Evolutionary conservation across 164 flowering plant genomes (phyloP).

Genomic region (Nymphaea thermarum): DNA sequence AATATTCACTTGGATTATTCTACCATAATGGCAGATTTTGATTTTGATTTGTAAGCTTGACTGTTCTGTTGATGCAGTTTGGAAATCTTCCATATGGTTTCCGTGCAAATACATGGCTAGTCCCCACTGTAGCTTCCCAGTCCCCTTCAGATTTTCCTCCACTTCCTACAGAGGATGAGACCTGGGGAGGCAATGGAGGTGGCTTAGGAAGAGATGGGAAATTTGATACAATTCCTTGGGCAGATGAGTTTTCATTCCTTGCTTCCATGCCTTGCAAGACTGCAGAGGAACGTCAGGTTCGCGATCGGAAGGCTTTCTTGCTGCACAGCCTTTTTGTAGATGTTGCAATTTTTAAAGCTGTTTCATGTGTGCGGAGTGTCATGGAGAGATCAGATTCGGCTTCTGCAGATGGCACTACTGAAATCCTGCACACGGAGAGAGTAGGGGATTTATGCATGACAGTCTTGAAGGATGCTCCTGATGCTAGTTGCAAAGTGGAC

Average conservation of each 20-base stretch:
- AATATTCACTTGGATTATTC: no score
- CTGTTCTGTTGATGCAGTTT: conserved; percentile 46
- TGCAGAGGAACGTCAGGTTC: conserved; percentile 80
- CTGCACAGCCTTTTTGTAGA: conserved; percentile 92
- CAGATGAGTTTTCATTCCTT: conserved; percentile 53
- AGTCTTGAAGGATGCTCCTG: conserved; percentile 53
- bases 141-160: conserved; percentile 58
- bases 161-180: conserved; percentile 84
- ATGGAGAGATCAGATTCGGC: conserved; percentile 24
- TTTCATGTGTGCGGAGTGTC: conserved; percentile 47
- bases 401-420: conserved; percentile 8
- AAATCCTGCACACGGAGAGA: conserved; percentile 29
- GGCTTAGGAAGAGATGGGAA: conserved; percentile 86
- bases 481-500: conserved; percentile 83
- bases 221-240: conserved; percentile 74
- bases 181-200: conserved; percentile 96
- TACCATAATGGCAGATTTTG: no score
- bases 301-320: conserved; percentile 92
- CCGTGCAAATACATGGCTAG: conserved; percentile 98
- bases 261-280: conserved; percentile 97
- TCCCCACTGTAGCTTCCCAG: conserved; percentile 76
- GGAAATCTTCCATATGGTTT: conserved; percentile 98
- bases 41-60: no score
- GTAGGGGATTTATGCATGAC: conserved; percentile 68
- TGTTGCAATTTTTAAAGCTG: conserved; percentile 81